These are phyloP conservation scores for Edaphochlamys debaryana DNA, from an alignment of 139 green algal genomes.

Conservation along the genomic window DNA sequence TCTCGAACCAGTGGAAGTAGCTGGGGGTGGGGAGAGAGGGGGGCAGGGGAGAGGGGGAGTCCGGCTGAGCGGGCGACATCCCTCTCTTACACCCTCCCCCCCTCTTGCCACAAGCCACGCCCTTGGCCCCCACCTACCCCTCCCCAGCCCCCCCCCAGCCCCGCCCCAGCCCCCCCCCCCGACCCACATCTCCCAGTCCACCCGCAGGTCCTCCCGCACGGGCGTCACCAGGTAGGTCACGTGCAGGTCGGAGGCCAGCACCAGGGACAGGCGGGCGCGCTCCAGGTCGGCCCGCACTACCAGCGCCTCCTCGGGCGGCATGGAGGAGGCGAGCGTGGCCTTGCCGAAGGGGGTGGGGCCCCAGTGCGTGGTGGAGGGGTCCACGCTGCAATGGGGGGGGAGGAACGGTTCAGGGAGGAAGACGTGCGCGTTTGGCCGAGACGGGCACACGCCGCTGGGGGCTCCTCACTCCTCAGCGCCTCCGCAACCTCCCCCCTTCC, in stretches of 20 bases:
- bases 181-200: conserved; percentile 55
- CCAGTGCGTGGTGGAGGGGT: conserved; percentile 40
- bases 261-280: conserved; percentile 64
- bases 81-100: neutral
- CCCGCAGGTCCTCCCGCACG: conserved; percentile 59
- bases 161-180: too few relatives aligned
- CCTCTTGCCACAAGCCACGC: neutral
- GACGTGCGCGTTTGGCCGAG: too few relatives aligned
- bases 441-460: too few relatives aligned
- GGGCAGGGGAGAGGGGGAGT: neutral
- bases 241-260: conserved; percentile 87
- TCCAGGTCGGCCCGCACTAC: conserved; percentile 72
- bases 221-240: conserved; percentile 88
- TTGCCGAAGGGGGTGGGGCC: conserved; percentile 70
- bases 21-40: neutral
- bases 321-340: conserved; percentile 65
- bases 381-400: neutral
- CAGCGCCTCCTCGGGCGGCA: conserved; percentile 74
- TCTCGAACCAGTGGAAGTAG: conserved; percentile 40
- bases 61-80: neutral
- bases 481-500: too few relatives aligned
- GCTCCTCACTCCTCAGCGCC: too few relatives aligned
- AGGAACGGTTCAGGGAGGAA: too few relatives aligned
- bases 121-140: neutral
- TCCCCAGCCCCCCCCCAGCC: neutral